Evolutionary conservation across 2,329 filamentous ascomycete genomes (phyloP).

Genomic region (Ceratocystis papillata): DNA sequence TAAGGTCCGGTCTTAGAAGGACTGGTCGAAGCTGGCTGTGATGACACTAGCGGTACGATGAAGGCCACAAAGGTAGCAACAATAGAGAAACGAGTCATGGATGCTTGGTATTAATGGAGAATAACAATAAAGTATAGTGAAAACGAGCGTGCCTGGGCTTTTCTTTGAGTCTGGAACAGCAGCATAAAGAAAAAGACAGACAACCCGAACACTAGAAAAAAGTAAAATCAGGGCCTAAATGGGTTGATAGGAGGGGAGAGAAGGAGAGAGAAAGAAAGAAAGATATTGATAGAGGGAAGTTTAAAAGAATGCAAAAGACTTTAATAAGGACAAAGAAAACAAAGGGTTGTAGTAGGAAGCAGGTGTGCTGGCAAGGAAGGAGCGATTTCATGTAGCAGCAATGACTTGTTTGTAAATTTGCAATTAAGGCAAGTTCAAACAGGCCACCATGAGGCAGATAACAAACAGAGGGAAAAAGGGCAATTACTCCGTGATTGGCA

Average conservation of each 20-base stretch:
- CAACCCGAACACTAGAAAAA: slow-evolving; percentile 11
- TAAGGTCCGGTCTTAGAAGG: slow-evolving; percentile 20
- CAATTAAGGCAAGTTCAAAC: background rate
- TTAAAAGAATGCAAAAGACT: background rate
- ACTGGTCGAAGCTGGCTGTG: slow-evolving; percentile 21
- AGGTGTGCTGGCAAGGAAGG: background rate
- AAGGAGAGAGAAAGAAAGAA: background rate
- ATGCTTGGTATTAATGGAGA: slow-evolving; percentile 5
- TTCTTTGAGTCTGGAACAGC: slow-evolving; percentile 5
- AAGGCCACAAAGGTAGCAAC: slow-evolving; percentile 13
- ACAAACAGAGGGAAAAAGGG: background rate
- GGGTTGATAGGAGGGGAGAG: background rate
- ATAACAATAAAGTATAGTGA: slow-evolving; percentile 6
- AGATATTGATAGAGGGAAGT: background rate
- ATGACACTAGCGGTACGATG: slow-evolving; percentile 6
- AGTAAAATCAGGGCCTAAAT: background rate
- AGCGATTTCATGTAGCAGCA: background rate
- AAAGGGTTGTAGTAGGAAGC: background rate
- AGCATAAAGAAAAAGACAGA: slow-evolving; percentile 12
- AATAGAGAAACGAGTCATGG: slow-evolving; percentile 22
- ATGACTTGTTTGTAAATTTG: background rate
- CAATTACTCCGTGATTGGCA: background rate
- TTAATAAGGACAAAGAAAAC: slow-evolving; percentile 4
- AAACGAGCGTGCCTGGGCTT: slow-evolving; percentile 2
- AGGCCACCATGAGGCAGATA: background rate